phyloP scores from a whole-genome alignment of 2,329 filamentous ascomycete species.

The Aspergillus sp. region DNA sequence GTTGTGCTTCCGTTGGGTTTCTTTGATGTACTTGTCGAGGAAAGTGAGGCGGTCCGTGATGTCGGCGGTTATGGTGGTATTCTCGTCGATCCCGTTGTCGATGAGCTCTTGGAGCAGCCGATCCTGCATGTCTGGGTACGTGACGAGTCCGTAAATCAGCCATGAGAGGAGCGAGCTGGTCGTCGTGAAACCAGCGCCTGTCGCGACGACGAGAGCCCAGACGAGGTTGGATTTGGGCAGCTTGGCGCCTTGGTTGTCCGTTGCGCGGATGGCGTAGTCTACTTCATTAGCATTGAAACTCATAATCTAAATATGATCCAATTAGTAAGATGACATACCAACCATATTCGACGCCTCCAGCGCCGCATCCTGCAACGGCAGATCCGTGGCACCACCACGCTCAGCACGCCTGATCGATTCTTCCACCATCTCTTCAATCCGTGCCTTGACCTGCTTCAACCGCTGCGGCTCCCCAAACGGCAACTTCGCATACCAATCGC shows the following conservation, averaged over 20 bases:
- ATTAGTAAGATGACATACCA: conserved; percentile 28
- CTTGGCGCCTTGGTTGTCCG: conserved; percentile 52
- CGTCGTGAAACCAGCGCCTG: conserved; percentile 58
- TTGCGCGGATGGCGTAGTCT: conserved; percentile 53
- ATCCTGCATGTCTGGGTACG: conserved; percentile 54
- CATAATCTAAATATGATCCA: no score
- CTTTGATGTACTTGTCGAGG: conserved; percentile 47
- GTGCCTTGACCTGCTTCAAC: conserved; percentile 21
- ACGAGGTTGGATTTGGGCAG: conserved; percentile 44
- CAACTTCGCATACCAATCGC: conserved; percentile 52
- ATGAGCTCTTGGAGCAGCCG: conserved; percentile 55
- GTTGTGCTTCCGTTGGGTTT: conserved; percentile 57
- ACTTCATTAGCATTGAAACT: neutral
- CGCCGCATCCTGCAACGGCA: conserved; percentile 42
- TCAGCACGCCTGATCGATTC: conserved; percentile 17
- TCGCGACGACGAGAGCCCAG: conserved; percentile 46
- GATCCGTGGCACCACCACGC: conserved; percentile 19
- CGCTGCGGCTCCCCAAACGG: conserved; percentile 55
- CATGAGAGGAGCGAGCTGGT: conserved; percentile 56
- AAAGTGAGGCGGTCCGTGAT: conserved; percentile 46
- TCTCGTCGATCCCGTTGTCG: conserved; percentile 42
- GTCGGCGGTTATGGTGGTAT: conserved; percentile 45
- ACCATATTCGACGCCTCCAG: conserved; percentile 34
- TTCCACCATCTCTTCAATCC: conserved; percentile 16
- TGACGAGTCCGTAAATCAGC: conserved; percentile 51